Base-by-base conservation (phyloP, 192 early-diverging fungal species). In the Gonapodya prolifera region DNA sequence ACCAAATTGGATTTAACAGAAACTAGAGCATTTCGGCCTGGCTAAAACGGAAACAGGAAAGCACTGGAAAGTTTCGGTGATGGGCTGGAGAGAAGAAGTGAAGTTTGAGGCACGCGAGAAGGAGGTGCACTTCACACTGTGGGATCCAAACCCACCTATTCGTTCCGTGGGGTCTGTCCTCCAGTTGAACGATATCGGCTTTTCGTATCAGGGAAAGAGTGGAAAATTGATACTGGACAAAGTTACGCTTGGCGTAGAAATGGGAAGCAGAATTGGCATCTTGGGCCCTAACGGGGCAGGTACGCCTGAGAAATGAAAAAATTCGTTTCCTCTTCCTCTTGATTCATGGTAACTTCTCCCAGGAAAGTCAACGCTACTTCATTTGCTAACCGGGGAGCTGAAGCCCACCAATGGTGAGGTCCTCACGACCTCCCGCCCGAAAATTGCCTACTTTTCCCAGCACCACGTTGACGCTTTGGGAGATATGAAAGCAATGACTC, bases 381-480 rank as follows among this genome's bases (percentile, higher is more conserved):
- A 93, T 29, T 77, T 94, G 70, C 83, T 97, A 70, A 84, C 89
- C 18, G 91, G 92, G 2, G 83, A 85, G 1, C 79, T 88, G 0
- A 70, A 80, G 0, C 93, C 92, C 2, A 89, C 87, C 1, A 80
- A 78, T 1, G 96, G 96, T 13, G 77, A 81, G 0, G 84, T 96
- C 31, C 84, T 87, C 31, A 81, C 82, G 2, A 90, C 92, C 77
- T 85, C 91, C 2, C 77, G 88, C 34, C 81, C 91, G 76, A 87
- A 87, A 69, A 86, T 95, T 32, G 95, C 92, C 1, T 93, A 94
- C 77, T 92, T 94, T 81, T 85, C 91, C n/a, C 96, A 98, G 80
- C 87, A 94, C 79, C 86, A 91, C 78, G 90, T 94, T 2, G 91
- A 94, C 80, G 86, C 89, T 70, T 82, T 94, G 31, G 84, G 84